phyloP scores from a whole-genome alignment of 176 grass and related monocot genomes.

The Lolium multiflorum region DNA sequence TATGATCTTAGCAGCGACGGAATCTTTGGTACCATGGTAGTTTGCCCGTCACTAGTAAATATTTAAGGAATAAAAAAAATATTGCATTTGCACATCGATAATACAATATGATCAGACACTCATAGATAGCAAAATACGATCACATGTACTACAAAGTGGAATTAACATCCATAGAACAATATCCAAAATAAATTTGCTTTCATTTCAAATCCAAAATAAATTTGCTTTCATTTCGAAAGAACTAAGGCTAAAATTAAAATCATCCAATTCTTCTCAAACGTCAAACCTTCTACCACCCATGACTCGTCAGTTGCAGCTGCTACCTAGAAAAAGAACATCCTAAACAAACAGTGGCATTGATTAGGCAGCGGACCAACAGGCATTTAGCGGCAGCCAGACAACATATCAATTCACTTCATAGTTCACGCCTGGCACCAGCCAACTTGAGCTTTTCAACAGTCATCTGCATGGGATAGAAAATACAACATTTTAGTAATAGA shows the following conservation, averaged over 20 bases:
- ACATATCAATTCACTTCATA: neutral
- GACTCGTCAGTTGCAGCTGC: neutral
- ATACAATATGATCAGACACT: no score
- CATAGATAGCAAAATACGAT: no score
- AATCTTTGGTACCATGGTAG: no score
- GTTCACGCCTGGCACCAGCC: no score
- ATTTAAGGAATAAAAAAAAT: no score
- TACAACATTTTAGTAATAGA: neutral
- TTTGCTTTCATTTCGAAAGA: neutral
- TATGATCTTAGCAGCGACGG: no score
- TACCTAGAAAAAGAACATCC: neutral
- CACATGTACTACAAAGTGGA: neutral
- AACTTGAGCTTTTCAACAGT: neutral
- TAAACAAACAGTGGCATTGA: neutral
- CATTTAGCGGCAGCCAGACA: neutral
- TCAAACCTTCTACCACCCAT: neutral
- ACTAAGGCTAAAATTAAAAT: neutral
- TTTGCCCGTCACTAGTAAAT: no score
- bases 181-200: neutral
- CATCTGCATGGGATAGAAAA: neutral
- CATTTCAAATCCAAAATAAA: neutral
- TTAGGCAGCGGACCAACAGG: neutral
- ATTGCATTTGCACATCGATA: no score
- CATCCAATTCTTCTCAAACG: neutral
- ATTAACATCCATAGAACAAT: neutral